Evolutionary conservation across 306 rosid genomes (phyloP), one percentile per base, ranked within the genome.

Genomic region (Rubus parviflorus): DNA sequence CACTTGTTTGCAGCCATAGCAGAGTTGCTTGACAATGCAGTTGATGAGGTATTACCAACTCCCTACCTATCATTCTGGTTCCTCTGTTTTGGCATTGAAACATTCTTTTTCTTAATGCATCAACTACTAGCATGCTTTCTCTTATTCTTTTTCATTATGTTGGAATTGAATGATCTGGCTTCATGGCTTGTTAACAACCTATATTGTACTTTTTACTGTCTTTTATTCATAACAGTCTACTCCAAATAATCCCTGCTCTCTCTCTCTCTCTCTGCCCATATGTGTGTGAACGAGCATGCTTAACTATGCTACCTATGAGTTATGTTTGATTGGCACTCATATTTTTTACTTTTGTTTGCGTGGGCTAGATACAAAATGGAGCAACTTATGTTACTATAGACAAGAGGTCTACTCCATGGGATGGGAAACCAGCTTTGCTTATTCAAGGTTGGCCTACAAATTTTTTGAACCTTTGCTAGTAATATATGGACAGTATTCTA

Each of bases 1-100:
- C 2, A 54, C 13, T 68, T 68, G 75, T 75, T 79, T 90, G 77
- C 93, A 95, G 98, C 97, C 60, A 62, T 95, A 60, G 97, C 97
- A 1, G 98, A 95, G 83, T 88, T 95, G 82, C 90, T 95, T 47
- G 98, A 95, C 83, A 95, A 95, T 84, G 97, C 93, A 43, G 82
- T 95, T 75, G 98, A 95, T 81, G 98, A 95, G 98, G 98, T 95
- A 58, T 72, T 62, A 38, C 0, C 75, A 62, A 49, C 7, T 5
- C 70, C 49, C n/a, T 54, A 37, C 75, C 23, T 49, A 41, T 38
- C 25, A 22, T 23, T 52, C 30, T 70, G 60, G 54, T 37, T 71
- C 14, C 75, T 49, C 45, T 70, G 16, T 7, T 12, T 54, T 54
- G n/a, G 7, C 22, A 6, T 51, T 56, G 77, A 41, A 54, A 73